Percentiles rank a stretch among this genome's conserved stretches.
Evolutionary conservation across 2,329 filamentous ascomycete genomes (phyloP).

Genomic region (Aspergillus brunneoviolaceus): DNA sequence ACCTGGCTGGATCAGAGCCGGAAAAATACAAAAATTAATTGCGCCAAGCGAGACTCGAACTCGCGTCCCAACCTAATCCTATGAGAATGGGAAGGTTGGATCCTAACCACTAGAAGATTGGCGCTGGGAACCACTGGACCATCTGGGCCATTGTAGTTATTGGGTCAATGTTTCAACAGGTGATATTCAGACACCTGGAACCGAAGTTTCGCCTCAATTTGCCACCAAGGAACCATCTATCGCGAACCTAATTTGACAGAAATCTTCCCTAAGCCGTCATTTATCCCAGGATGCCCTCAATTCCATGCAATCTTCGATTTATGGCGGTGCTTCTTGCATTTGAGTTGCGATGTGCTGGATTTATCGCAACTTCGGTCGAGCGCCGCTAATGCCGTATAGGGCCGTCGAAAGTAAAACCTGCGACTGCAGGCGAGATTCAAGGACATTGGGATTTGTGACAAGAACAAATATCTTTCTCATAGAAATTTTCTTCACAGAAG

Average conservation of each 20-base stretch:
- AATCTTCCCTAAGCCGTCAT: neutral
- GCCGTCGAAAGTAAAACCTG: neutral
- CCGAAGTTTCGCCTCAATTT: neutral
- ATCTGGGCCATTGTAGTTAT: neutral
- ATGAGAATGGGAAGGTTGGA: constrained; percentile 10
- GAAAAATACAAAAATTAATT: neutral
- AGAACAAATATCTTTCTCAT: too few species aligned
- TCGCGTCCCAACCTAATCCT: constrained; percentile 7
- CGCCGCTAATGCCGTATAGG: neutral
- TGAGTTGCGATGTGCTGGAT: neutral
- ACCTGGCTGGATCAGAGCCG: too few species aligned
- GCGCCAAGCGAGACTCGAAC: constrained; percentile 11
- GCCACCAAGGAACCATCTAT: neutral
- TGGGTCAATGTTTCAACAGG: neutral
- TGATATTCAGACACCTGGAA: accelerated
- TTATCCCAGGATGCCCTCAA: neutral
- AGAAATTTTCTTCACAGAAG: neutral
- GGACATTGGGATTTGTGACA: too few species aligned
- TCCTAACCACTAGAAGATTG: constrained; percentile 11
- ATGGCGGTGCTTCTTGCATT: neutral
- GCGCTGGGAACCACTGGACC: neutral
- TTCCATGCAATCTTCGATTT: too few species aligned
- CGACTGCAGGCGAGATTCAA: too few species aligned
- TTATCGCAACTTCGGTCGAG: neutral
- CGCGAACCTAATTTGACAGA: neutral